Conservation (phyloP, 1,139 yeast species). For the Geotrichum macrosporum region DNA sequence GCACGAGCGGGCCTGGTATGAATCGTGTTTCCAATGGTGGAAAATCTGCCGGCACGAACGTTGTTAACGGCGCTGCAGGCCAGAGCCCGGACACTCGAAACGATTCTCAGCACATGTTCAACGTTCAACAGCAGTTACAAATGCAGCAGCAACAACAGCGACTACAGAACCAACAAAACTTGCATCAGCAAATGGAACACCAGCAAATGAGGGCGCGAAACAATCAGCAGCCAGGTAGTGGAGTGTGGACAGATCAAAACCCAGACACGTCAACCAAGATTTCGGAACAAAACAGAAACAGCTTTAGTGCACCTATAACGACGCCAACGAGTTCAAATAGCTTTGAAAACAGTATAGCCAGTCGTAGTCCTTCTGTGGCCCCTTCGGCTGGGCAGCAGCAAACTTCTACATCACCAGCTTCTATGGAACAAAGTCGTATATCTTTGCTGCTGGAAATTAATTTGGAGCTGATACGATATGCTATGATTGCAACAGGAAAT, state of each 20-base stretch:
- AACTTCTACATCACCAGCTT: slow-evolving; percentile 19
- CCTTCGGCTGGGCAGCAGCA: slow-evolving; percentile 1
- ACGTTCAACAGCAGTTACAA: slow-evolving; percentile 20
- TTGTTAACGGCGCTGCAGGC: not conserved
- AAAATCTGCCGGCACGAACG: not conserved
- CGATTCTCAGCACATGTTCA: slow-evolving; percentile 23
- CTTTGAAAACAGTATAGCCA: not conserved
- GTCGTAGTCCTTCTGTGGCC: not conserved
- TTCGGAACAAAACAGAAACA: not conserved
- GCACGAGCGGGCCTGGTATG: slow-evolving; percentile 11
- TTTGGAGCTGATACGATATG: slow-evolving; percentile 33
- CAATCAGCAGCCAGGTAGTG: slow-evolving; percentile 3
- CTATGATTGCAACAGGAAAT: slow-evolving; percentile 27
- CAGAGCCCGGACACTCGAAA: slow-evolving; percentile 16
- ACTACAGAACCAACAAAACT: slow-evolving; percentile 22
- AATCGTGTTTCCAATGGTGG: slow-evolving; percentile 1
- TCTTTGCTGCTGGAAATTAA: slow-evolving; percentile 34
- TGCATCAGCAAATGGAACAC: slow-evolving; percentile 6
- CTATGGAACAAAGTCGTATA: slow-evolving; percentile 30
- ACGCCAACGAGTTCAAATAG: not conserved
- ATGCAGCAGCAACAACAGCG: slow-evolving; percentile 23
- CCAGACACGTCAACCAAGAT: not conserved
- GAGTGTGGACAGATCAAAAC: slow-evolving; percentile 2
- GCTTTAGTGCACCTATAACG: too few species aligned
- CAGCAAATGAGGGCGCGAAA: slow-evolving; percentile 5